phyloP scores from a whole-genome alignment of 1,139 yeast genomes.

The Pichia sp. region DNA sequence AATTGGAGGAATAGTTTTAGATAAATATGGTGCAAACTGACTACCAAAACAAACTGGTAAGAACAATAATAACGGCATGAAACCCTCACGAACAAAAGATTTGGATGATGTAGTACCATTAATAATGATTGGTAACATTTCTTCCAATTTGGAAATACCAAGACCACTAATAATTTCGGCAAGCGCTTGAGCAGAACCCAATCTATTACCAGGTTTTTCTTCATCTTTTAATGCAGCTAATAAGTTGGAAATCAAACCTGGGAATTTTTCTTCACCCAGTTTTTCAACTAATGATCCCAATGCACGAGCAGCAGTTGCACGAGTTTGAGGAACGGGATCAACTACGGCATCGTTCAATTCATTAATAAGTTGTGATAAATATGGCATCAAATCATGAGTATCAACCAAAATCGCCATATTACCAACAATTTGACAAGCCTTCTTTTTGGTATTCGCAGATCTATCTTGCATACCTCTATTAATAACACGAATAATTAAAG shows the following conservation, averaged over 20 bases:
- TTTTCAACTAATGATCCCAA: conserved; percentile 94
- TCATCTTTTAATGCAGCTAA: conserved; percentile 74
- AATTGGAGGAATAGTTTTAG: conserved; percentile 82
- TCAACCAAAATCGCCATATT: conserved; percentile 97
- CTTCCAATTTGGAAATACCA: conserved; percentile 83
- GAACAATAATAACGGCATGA: conserved; percentile 81
- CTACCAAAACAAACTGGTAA: conserved; percentile 93
- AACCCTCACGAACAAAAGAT: conserved; percentile 81
- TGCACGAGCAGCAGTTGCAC: conserved; percentile 97
- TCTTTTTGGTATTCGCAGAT: conserved; percentile 84
- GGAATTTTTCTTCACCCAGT: conserved; percentile 94
- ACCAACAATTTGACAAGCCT: conserved; percentile 97
- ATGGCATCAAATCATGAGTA: conserved; percentile 77
- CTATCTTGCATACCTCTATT: conserved; percentile 94
- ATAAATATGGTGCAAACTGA: conserved; percentile 85
- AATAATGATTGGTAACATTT: conserved; percentile 73
- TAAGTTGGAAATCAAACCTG: conserved; percentile 79
- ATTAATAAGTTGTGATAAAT: conserved; percentile 65
- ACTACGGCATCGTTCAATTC: conserved; percentile 95
- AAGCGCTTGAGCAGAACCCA: conserved; percentile 96
- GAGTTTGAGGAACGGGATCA: conserved; percentile 95
- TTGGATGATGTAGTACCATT: conserved; percentile 64
- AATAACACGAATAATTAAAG: conserved; percentile 87
- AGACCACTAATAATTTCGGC: conserved; percentile 91
- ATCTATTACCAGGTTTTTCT: conserved; percentile 79